Evolutionary conservation across 2,329 filamentous ascomycete species (phyloP).

Genomic region (Fusarium sp.): DNA sequence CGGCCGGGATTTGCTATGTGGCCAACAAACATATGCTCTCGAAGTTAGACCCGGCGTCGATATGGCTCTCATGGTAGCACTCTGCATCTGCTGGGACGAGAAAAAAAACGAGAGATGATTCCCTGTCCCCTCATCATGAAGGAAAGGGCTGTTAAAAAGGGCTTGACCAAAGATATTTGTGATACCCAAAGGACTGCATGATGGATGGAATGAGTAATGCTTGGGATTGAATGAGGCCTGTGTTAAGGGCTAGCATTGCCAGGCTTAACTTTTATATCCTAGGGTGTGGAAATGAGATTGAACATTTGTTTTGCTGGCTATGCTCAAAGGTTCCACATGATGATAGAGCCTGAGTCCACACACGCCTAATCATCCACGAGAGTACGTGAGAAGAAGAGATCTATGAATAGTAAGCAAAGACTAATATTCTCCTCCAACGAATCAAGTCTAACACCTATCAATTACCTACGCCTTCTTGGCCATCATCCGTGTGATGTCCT

Average conservation of each 20-base stretch:
- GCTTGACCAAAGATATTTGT: background rate
- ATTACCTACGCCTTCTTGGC: background rate
- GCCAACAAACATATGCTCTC: conserved; percentile 72
- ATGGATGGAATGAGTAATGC: background rate
- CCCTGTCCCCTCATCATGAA: too few species aligned
- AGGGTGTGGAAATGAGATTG: background rate
- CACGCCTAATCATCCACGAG: background rate
- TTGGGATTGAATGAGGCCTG: background rate
- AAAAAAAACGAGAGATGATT: conserved; percentile 30
- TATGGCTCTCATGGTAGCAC: conserved; percentile 69
- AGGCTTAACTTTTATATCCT: background rate
- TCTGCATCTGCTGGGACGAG: conserved; percentile 76
- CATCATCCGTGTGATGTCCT: background rate
- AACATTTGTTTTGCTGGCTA: background rate
- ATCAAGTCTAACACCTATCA: background rate
- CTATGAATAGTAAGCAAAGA: background rate
- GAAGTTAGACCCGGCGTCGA: conserved; percentile 72
- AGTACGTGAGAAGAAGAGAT: background rate
- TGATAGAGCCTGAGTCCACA: background rate
- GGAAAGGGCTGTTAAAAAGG: background rate
- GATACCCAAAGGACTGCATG: conserved; percentile 6
- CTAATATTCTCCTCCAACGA: background rate
- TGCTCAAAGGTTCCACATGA: background rate
- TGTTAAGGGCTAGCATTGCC: background rate
- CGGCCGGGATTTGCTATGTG: conserved; percentile 64